Percentiles rank a stretch among this genome's conserved stretches.
These are phyloP conservation scores for Heritiera fomes DNA, from an alignment of 345 rosid genomes.

Conservation along the genomic window DNA sequence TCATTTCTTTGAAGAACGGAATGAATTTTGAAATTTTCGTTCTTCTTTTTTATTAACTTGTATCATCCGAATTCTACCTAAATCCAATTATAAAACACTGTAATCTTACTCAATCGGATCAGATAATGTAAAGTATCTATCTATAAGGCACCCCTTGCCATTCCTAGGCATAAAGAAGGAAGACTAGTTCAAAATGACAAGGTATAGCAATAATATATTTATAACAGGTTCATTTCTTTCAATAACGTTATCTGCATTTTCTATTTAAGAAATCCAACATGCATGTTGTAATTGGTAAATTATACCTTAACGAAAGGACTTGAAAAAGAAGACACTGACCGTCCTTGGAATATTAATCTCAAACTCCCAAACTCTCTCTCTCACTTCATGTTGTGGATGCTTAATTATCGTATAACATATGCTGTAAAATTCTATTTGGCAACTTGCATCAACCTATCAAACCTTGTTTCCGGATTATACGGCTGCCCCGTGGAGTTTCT, in stretches of 20 bases:
- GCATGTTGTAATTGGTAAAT: background rate
- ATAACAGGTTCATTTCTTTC: constrained; percentile 9
- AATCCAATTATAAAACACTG: too few species aligned
- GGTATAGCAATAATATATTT: background rate
- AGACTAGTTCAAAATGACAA: background rate
- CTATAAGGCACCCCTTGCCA: too few species aligned
- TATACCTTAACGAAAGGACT: background rate
- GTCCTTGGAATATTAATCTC: background rate
- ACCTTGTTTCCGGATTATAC: constrained; percentile 8
- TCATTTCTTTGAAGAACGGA: too few species aligned
- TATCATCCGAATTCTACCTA: too few species aligned
- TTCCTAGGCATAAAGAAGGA: background rate
- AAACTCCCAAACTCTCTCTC: background rate
- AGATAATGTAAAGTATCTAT: too few species aligned
- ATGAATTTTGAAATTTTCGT: too few species aligned
- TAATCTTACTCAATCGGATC: too few species aligned
- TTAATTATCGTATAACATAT: background rate
- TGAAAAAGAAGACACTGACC: constrained; percentile 8
- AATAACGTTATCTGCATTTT: background rate
- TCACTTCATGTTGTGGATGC: background rate
- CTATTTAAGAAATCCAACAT: constrained; percentile 16
- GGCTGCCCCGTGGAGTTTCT: background rate
- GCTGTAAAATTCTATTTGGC: background rate
- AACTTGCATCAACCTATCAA: constrained; percentile 19
- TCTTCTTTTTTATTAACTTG: too few species aligned